Evolutionary conservation across 352 stramenopile genomes (phyloP).

Genomic region (Plasmopara muralis): DNA sequence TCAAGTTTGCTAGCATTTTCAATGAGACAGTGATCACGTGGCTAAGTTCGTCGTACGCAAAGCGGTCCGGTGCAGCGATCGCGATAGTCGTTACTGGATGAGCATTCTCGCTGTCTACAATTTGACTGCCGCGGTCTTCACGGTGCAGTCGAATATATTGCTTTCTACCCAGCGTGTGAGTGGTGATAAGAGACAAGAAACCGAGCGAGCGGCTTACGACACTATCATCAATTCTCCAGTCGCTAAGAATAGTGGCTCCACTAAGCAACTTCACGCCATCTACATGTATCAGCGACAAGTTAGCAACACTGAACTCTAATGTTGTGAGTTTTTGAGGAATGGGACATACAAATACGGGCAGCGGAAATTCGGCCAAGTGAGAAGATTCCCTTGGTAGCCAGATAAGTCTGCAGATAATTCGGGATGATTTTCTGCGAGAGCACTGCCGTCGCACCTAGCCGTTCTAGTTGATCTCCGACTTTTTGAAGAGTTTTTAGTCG

Average conservation of each 20-base stretch:
- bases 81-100: constrained; percentile 40
- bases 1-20: constrained; percentile 30
- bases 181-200: constrained; percentile 36
- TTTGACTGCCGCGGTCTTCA: background rate
- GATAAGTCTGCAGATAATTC: constrained; percentile 33
- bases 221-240: constrained; percentile 30
- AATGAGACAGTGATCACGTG: constrained; percentile 34
- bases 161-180: constrained; percentile 28
- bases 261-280: constrained; percentile 44
- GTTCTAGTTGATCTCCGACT: constrained; percentile 28
- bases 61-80: constrained; percentile 26
- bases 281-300: constrained; percentile 11
- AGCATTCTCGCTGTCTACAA: background rate
- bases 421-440: constrained; percentile 57
- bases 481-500: constrained; percentile 25
- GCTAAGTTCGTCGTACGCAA: constrained; percentile 42
- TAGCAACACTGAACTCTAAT: background rate
- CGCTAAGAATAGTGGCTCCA: constrained; percentile 36
- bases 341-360: constrained; percentile 43
- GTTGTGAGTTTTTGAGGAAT: background rate
- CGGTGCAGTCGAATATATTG: constrained; percentile 31
- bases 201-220: constrained; percentile 21
- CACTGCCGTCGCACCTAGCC: constrained; percentile 32
- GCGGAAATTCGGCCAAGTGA: constrained; percentile 42
- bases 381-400: constrained; percentile 34